phyloP scores from a whole-genome alignment of 2,329 filamentous ascomycete genomes.

The Raffaelea arxii region DNA sequence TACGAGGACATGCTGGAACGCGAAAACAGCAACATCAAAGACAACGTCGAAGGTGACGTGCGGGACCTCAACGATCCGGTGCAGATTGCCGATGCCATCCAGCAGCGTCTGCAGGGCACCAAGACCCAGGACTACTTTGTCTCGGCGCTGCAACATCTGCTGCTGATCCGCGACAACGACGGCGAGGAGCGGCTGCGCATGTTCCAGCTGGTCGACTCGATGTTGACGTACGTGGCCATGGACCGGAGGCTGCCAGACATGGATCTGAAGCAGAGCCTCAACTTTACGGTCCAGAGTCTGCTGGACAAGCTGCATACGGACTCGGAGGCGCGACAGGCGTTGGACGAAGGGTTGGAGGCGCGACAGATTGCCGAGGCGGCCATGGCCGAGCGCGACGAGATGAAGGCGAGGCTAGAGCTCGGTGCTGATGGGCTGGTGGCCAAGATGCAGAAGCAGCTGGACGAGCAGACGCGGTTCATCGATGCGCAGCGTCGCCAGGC shows the following conservation, averaged over 20 bases:
- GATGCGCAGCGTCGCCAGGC: slow-evolving; percentile 79
- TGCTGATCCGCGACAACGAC: slow-evolving; percentile 85
- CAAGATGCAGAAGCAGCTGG: slow-evolving; percentile 87
- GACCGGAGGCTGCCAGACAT: slow-evolving; percentile 90
- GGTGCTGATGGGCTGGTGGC: slow-evolving; percentile 89
- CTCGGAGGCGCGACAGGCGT: slow-evolving; percentile 82
- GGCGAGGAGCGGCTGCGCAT: slow-evolving; percentile 85
- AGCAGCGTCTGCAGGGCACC: slow-evolving; percentile 70
- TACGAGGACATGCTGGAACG: slow-evolving; percentile 94
- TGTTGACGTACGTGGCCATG: slow-evolving; percentile 99
- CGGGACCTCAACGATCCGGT: slow-evolving; percentile 88
- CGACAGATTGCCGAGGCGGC: slow-evolving; percentile 91
- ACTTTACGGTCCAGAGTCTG: slow-evolving; percentile 92
- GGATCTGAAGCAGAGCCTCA: slow-evolving; percentile 94
- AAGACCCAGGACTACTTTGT: slow-evolving; percentile 92
- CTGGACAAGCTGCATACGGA: slow-evolving; percentile 95
- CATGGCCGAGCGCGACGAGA: slow-evolving; percentile 92
- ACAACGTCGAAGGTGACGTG: slow-evolving; percentile 73
- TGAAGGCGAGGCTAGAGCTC: slow-evolving; percentile 77
- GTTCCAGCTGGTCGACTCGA: slow-evolving; percentile 97
- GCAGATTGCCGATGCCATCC: slow-evolving; percentile 91
- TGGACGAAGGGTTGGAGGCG: slow-evolving; percentile 84
- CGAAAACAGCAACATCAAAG: slow-evolving; percentile 83
- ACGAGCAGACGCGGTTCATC: slow-evolving; percentile 85
- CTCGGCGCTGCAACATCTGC: slow-evolving; percentile 87